phyloP scores from a whole-genome alignment of 1,139 yeast species.

The Geotrichum restrictum region DNA sequence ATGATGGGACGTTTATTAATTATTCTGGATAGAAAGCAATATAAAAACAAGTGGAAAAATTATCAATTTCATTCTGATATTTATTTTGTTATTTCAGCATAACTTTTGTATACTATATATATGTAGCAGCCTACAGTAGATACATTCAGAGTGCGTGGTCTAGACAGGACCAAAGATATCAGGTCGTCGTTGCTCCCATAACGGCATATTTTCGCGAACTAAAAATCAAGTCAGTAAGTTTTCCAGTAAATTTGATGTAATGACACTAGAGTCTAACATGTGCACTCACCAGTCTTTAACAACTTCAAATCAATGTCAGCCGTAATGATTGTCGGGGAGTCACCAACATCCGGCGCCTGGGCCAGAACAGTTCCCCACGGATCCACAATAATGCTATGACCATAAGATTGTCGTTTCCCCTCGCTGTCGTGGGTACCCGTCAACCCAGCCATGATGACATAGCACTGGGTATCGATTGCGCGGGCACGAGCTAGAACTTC shows the following conservation, averaged over 20 bases:
- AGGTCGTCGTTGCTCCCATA: slow-evolving; percentile 64
- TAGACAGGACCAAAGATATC: slow-evolving; percentile 45
- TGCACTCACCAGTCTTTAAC: slow-evolving; percentile 48
- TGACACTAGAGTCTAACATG: not conserved
- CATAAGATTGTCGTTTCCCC: slow-evolving; percentile 59
- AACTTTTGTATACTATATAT: too few species aligned
- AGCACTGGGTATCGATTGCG: slow-evolving; percentile 85
- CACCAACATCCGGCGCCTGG: slow-evolving; percentile 50
- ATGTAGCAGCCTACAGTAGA: too few species aligned
- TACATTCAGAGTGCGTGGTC: too few species aligned
- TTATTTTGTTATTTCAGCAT: too few species aligned
- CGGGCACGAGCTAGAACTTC: slow-evolving; percentile 69
- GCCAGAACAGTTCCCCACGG: slow-evolving; percentile 87
- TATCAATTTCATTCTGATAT: too few species aligned
- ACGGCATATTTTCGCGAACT: slow-evolving; percentile 68
- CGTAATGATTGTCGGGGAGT: slow-evolving; percentile 52
- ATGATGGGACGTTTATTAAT: not conserved
- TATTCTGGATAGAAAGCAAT: not conserved
- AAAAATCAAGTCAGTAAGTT: slow-evolving; percentile 11
- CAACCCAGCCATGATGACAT: slow-evolving; percentile 89
- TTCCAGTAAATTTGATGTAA: slow-evolving; percentile 19
- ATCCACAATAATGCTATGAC: slow-evolving; percentile 78
- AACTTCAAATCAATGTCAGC: slow-evolving; percentile 65
- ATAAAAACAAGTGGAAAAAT: not conserved
- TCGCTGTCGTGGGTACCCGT: slow-evolving; percentile 63